These are phyloP conservation scores for Kodamaea derodonti DNA, from an alignment of 1,139 yeast genomes.

Conservation along the genomic window DNA sequence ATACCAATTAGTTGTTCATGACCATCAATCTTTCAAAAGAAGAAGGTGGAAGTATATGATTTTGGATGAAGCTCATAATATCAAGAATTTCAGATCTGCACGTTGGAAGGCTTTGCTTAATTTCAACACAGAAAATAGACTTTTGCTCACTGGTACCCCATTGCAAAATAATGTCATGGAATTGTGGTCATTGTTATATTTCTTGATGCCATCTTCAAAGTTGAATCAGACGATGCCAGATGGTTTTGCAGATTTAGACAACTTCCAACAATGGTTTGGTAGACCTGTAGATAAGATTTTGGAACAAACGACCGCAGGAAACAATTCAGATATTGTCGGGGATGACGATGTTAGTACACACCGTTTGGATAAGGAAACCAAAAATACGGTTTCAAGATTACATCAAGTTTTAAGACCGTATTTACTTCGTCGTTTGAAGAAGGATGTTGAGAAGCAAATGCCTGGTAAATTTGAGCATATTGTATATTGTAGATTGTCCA, in stretches of 20 bases:
- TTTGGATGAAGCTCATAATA: conserved; percentile 96
- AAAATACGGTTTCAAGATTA: conserved; percentile 77
- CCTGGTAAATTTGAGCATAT: conserved; percentile 97
- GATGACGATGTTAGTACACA: conserved; percentile 38
- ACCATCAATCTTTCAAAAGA: conserved; percentile 88
- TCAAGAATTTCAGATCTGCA: conserved; percentile 91
- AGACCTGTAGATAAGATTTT: conserved; percentile 90
- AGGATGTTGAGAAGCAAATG: conserved; percentile 98
- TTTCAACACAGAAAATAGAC: conserved; percentile 85
- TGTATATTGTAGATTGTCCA: conserved; percentile 85
- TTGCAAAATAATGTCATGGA: conserved; percentile 89
- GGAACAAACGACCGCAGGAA: conserved; percentile 53
- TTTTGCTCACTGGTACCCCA: conserved; percentile 93
- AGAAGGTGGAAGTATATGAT: conserved; percentile 96
- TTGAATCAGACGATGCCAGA: conserved; percentile 76
- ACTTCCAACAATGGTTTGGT: conserved; percentile 98
- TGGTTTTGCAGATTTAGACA: conserved; percentile 93
- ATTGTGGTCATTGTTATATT: conserved; percentile 88
- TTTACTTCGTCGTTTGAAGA: conserved; percentile 82
- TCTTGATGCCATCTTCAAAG: conserved; percentile 89
- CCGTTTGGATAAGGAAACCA: conserved; percentile 62
- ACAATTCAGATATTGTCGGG: conserved; percentile 44
- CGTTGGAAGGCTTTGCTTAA: conserved; percentile 96
- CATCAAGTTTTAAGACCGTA: conserved; percentile 95
- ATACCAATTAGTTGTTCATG: conserved; percentile 93